Evolutionary conservation across 2,329 filamentous ascomycete genomes (phyloP).

Genomic region (Colletotrichum sp.): DNA sequence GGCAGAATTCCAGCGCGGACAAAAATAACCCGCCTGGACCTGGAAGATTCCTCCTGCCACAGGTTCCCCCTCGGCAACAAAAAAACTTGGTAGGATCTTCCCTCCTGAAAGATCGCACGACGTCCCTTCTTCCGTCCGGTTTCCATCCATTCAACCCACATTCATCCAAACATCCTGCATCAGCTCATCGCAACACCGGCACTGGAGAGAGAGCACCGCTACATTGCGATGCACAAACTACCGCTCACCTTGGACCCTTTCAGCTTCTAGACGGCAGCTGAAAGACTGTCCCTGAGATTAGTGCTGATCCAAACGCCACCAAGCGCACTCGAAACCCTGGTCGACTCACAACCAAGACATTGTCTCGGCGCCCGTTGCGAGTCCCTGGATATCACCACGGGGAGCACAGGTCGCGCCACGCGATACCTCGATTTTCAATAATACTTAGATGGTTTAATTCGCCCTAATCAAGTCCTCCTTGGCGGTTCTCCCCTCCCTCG

Average conservation of each 20-base stretch:
- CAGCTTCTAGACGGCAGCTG: slow-evolving; percentile 10
- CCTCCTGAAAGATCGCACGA: not conserved
- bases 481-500: not conserved
- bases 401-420: not conserved
- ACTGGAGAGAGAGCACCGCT: not conserved
- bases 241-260: not conserved
- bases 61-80: not conserved
- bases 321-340: not conserved
- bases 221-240: not conserved
- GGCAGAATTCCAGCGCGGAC: not conserved
- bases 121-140: not conserved
- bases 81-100: not conserved
- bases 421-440: not conserved
- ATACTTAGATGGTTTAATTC: not conserved
- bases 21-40: not conserved
- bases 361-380: not conserved
- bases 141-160: not conserved
- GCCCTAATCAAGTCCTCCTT: not conserved
- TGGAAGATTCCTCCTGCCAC: not conserved
- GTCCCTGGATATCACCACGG: not conserved
- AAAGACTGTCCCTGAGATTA: not conserved
- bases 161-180: not conserved
- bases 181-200: not conserved
- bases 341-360: not conserved
- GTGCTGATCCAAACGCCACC: slow-evolving; percentile 5